Percentiles rank a stretch among this genome's conserved stretches.
Conservation (phyloP, 352 stramenopile species). For the Pythium scleroteichum region DNA sequence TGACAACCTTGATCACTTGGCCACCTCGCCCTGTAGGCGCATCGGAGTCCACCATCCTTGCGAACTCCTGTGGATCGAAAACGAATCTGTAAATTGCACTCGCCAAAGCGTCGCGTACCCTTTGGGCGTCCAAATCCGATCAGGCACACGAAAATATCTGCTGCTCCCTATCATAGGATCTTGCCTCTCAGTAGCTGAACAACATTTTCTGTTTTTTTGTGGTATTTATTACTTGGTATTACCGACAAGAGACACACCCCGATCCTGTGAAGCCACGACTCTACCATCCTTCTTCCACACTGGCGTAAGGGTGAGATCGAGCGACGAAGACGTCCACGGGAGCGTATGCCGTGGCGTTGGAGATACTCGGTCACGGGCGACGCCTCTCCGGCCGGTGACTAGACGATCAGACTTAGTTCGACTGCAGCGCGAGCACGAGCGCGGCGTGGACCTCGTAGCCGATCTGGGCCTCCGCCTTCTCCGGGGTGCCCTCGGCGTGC, state of each 20-base stretch:
- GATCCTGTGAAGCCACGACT: neutral
- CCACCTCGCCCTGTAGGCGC: constrained; percentile 34
- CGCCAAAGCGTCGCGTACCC: constrained; percentile 17
- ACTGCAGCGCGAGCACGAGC: constrained; percentile 89
- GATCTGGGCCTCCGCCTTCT: constrained; percentile 95
- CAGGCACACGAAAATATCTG: too few species aligned
- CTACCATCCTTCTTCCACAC: constrained; percentile 13
- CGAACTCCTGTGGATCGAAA: neutral
- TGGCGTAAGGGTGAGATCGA: constrained; percentile 3
- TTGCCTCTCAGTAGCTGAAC: neutral
- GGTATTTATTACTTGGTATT: constrained; percentile 25
- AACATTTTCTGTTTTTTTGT: constrained; percentile 5
- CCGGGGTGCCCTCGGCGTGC: constrained; percentile 83
- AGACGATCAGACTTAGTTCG: constrained; percentile 39
- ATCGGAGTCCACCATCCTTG: constrained; percentile 55
- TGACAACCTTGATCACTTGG: constrained; percentile 80
- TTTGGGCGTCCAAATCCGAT: neutral
- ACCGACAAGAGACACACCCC: constrained; percentile 3
- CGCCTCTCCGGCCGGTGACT: too few species aligned
- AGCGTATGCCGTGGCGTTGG: neutral
- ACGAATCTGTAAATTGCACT: neutral
- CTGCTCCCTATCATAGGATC: too few species aligned
- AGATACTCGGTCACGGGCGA: too few species aligned
- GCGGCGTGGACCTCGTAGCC: constrained; percentile 94
- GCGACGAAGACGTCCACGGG: neutral